Conservation (phyloP, 1,284 basidiomycete species). For the Ganoderma meredithae region DNA sequence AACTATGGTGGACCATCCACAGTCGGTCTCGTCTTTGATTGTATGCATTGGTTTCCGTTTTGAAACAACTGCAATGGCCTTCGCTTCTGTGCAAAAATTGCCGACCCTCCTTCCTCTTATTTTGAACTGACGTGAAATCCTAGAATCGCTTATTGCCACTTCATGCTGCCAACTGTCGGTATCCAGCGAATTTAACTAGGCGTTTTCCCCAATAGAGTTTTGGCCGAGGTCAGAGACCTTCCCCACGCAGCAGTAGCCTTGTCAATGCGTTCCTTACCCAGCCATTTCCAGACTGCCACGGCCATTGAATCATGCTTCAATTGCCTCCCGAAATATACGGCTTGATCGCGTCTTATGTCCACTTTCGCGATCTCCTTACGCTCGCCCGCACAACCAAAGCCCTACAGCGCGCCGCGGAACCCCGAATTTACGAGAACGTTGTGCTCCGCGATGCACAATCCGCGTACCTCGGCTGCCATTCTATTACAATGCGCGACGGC, state of each 20-base stretch:
- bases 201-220: neutral
- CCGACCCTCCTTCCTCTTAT: neutral
- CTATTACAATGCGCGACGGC: conserved; percentile 32
- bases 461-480: conserved; percentile 33
- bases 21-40: no score
- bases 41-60: no score
- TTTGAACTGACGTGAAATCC: neutral
- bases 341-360: conserved; percentile 35
- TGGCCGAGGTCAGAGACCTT: neutral
- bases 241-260: neutral
- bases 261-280: neutral
- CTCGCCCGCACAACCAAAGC: conserved; percentile 38
- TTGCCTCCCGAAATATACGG: conserved; percentile 37
- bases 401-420: conserved; percentile 40
- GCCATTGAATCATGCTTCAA: conserved; percentile 17
- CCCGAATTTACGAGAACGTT: conserved; percentile 37
- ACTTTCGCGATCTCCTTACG: conserved; percentile 33
- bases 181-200: neutral
- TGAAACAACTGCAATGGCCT: no score
- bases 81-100: no score
- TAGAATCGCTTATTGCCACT: neutral
- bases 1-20: no score
- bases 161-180: neutral
- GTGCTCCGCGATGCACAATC: conserved; percentile 34
- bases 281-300: neutral